Conservation (phyloP, 345 rosid species). For the Arabidopsis suecica region DNA sequence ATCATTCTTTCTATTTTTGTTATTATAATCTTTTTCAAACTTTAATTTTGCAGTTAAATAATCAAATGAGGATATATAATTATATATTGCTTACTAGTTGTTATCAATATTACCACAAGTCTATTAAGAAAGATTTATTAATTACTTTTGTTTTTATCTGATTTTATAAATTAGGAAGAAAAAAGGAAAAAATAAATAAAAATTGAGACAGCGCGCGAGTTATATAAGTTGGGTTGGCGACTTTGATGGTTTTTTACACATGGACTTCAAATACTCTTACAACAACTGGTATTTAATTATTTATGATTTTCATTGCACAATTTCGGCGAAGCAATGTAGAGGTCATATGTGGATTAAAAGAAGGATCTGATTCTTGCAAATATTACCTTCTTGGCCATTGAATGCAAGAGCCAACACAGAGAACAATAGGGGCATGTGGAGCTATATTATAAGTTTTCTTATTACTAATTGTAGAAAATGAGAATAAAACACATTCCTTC, state of each 20-base stretch:
- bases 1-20: too few species aligned
- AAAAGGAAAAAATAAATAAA: too few species aligned
- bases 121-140: background rate
- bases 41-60: too few species aligned
- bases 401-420: constrained; percentile 38
- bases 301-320: background rate
- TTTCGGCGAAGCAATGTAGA: background rate
- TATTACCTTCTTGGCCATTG: constrained; percentile 33
- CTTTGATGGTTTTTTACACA: background rate
- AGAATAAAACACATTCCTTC: constrained; percentile 27
- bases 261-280: background rate
- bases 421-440: constrained; percentile 40
- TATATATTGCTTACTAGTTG: background rate
- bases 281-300: background rate
- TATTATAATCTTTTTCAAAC: too few species aligned
- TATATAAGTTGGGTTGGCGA: too few species aligned
- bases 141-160: too few species aligned
- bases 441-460: constrained; percentile 23
- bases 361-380: constrained; percentile 39
- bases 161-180: too few species aligned
- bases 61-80: too few species aligned
- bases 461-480: constrained; percentile 32
- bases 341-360: constrained; percentile 11
- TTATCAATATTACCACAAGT: background rate
- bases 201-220: too few species aligned